Evolutionary conservation across 176 grass and related monocot genomes (phyloP).

Genomic region (Poa pratensis): DNA sequence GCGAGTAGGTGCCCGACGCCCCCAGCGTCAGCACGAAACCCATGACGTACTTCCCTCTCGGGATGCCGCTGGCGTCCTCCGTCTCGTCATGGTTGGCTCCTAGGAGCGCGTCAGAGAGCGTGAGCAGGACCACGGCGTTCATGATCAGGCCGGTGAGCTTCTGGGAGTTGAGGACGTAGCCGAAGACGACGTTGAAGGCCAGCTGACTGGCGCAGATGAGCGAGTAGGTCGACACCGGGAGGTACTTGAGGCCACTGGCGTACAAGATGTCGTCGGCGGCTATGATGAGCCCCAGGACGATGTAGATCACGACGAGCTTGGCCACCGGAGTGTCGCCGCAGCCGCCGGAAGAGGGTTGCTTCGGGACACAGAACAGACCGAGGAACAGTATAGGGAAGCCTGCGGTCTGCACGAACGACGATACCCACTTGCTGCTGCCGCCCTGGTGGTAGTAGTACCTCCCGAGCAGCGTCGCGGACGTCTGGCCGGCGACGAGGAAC

Average conservation of each 20-base stretch:
- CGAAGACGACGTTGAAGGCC: constrained; percentile 74
- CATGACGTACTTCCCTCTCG: constrained; percentile 43
- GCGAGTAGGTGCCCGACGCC: constrained; percentile 69
- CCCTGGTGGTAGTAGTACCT: constrained; percentile 92
- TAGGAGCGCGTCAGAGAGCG: constrained; percentile 65
- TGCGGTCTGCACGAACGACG: constrained; percentile 61
- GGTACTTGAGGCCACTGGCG: constrained; percentile 61
- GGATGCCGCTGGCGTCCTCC: constrained; percentile 8
- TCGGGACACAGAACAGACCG: constrained; percentile 47
- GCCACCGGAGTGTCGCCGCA: constrained; percentile 9
- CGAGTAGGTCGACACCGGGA: constrained; percentile 75
- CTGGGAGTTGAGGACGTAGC: constrained; percentile 73
- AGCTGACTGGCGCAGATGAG: constrained; percentile 81
- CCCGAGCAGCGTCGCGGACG: constrained; percentile 60
- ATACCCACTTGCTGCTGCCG: constrained; percentile 74
- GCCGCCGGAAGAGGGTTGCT: neutral
- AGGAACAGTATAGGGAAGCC: constrained; percentile 73
- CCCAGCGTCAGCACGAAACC: constrained; percentile 75
- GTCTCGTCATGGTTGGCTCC: constrained; percentile 52
- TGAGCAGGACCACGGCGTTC: constrained; percentile 75
- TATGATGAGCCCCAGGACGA: constrained; percentile 67
- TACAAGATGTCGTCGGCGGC: constrained; percentile 82
- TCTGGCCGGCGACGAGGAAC: constrained; percentile 67
- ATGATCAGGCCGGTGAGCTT: constrained; percentile 68
- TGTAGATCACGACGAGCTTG: constrained; percentile 57